Base-by-base conservation (phyloP, 305 asterid species). In the Galium porrigens region DNA sequence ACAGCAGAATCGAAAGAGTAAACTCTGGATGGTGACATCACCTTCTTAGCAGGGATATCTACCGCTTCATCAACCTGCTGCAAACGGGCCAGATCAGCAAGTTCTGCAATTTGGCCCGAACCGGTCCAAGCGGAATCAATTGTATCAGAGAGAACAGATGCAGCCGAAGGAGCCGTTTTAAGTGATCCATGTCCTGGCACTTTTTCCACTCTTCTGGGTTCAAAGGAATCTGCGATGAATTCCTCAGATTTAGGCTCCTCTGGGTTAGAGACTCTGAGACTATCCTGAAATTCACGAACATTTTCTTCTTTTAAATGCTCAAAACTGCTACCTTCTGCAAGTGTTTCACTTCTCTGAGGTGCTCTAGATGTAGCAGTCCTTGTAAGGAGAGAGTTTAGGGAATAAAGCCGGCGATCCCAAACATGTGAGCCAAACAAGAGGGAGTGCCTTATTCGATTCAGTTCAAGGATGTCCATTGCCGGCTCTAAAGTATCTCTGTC, bases 91-190 rank as follows among this genome's bases (percentile, higher is more conserved):
- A 72, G 62, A 66, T 63, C 82, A 55, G 73, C 56, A 33, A 78
- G 73, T 61, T 56, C 61, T 12, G 76, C 69, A 18, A 76, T 75
- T 55, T 63, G 80, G 65, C 84, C 85, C 46, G 86, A 80, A 70
- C 99, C 99, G 48, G 87, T 82, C 97, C 99, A 92, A 15, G 88
- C 95, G 42, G 81, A 87, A 80, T 92, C 99, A 51, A 92, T 92
- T 77, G 84, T 78, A 68, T 92, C 97, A 20, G 99, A 89, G 56
- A 94, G 89, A 67, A 76, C 76, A 2, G 94, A 80, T 34, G 77
- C 97, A 67, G 87, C 95, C 3, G 94, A 86, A 17, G 88, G 86
- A 51, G 59, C 74, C 33, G 77, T 85, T 77, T 82, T 88, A 51
- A 84, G 70, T 22, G 86, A 58, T 49, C 68, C 77, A 29, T 70